Conservation (phyloP, 1,284 basidiomycete species). For the Malassezia obtusa region DNA sequence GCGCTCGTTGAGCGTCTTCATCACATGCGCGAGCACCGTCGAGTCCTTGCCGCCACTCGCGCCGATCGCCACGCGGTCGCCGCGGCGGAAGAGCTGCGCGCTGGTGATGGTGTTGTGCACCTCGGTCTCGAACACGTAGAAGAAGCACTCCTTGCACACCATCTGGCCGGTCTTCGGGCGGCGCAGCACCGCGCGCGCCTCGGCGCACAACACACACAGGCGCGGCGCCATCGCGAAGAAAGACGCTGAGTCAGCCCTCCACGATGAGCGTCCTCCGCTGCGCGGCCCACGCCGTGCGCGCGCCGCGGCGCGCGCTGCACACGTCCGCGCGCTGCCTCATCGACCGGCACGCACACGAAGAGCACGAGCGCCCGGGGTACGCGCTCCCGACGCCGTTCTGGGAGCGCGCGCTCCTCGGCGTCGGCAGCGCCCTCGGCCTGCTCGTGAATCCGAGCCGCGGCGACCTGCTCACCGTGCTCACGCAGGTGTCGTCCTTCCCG, state of each 20-base stretch:
- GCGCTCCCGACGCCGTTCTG: constrained; percentile 6
- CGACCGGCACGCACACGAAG: constrained; percentile 5
- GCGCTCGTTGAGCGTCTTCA: constrained; percentile 87
- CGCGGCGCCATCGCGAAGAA: constrained; percentile 57
- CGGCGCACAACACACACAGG: constrained; percentile 64
- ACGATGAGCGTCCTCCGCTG: background rate
- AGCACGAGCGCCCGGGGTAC: constrained; percentile 11
- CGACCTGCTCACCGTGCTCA: constrained; percentile 31
- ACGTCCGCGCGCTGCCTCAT: background rate
- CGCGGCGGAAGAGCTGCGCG: constrained; percentile 66
- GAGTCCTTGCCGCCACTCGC: constrained; percentile 99
- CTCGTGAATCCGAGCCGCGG: constrained; percentile 72
- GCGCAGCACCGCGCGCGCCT: constrained; percentile 73
- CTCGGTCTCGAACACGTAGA: constrained; percentile 93
- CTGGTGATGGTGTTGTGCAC: constrained; percentile 83
- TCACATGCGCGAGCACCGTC: constrained; percentile 90
- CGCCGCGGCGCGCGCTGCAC: background rate
- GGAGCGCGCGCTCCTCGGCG: constrained; percentile 59
- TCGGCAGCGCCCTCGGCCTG: constrained; percentile 74
- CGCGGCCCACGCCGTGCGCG: background rate
- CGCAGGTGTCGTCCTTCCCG: constrained; percentile 48
- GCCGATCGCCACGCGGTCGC: constrained; percentile 90
- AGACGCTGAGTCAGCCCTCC: background rate
- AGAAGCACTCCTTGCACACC: constrained; percentile 91
- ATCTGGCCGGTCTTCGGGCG: constrained; percentile 94